These are phyloP conservation scores for Kwoniella europaea DNA, from an alignment of 768 basidiomycete genomes.

Conservation along the genomic window DNA sequence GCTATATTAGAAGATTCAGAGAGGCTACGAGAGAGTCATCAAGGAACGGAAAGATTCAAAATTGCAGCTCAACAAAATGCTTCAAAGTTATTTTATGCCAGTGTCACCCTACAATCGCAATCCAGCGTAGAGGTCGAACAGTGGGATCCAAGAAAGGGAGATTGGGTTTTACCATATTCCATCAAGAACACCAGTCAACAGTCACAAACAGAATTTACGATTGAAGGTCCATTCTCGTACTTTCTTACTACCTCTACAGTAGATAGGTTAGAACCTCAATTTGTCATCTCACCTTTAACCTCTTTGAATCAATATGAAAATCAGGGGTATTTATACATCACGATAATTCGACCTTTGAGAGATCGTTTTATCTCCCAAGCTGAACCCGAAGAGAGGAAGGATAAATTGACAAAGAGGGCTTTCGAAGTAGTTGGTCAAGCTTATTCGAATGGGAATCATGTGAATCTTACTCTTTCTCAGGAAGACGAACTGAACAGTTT, in stretches of 20 bases:
- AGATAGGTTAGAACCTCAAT: conserved; percentile 81
- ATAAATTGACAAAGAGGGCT: conserved; percentile 55
- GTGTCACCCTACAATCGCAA: conserved; percentile 63
- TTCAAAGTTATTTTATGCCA: conserved; percentile 71
- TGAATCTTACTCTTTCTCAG: conserved; percentile 66
- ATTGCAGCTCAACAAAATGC: conserved; percentile 79
- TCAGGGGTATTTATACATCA: conserved; percentile 69
- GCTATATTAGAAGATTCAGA: conserved; percentile 72
- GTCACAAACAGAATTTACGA: conserved; percentile 49
- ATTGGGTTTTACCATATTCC: conserved; percentile 59
- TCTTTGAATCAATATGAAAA: conserved; percentile 62
- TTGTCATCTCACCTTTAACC: conserved; percentile 79
- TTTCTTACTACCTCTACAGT: conserved; percentile 81
- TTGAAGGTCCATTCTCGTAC: conserved; percentile 83
- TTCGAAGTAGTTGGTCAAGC: conserved; percentile 68
- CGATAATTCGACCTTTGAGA: conserved; percentile 72
- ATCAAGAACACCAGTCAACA: conserved; percentile 1
- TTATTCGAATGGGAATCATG: conserved; percentile 77
- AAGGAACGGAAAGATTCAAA: conserved; percentile 84
- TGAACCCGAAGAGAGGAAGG: conserved; percentile 47
- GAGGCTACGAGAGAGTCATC: conserved; percentile 68
- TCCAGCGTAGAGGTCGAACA: conserved; percentile 62
- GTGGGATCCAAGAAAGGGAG: conserved; percentile 65
- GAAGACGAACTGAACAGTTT: conserved; percentile 57
- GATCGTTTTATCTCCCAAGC: conserved; percentile 29